phyloP scores from a whole-genome alignment of 2,329 filamentous ascomycete genomes.

The Aspergillus aculeatinus region DNA sequence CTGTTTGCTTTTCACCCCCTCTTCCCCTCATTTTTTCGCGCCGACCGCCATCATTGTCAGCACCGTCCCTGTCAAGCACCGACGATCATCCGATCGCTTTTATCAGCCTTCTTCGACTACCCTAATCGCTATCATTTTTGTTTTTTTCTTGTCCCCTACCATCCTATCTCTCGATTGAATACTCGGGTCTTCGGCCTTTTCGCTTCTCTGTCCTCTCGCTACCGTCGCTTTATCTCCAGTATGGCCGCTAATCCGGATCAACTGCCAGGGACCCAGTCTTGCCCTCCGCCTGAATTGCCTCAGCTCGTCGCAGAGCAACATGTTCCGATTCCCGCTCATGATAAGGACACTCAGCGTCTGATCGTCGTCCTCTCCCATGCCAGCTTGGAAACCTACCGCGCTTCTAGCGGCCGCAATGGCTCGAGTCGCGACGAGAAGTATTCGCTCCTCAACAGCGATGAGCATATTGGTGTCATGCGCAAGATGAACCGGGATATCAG shows the following conservation, averaged over 20 bases:
- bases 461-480: conserved; percentile 98
- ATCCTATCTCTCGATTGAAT: neutral
- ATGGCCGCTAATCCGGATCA: conserved; percentile 29
- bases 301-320: conserved; percentile 93
- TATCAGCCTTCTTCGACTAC: neutral
- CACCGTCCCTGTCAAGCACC: neutral
- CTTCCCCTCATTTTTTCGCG: neutral
- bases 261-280: conserved; percentile 79
- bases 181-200: conserved; percentile 1
- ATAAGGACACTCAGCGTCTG: conserved; percentile 87
- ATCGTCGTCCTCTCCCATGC: conserved; percentile 97
- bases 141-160: neutral
- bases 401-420: conserved; percentile 67
- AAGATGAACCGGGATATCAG: conserved; percentile 99
- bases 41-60: neutral
- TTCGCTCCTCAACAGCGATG: conserved; percentile 95
- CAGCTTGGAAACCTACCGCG: conserved; percentile 95
- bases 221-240: neutral
- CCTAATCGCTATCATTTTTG: neutral
- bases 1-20: neutral
- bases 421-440: conserved; percentile 85
- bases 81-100: neutral
- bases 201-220: neutral
- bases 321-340: conserved; percentile 74
- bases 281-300: conserved; percentile 85